These are phyloP conservation scores for Amylocarpus encephaloides DNA, from an alignment of 2,329 filamentous ascomycete genomes.

Conservation along the genomic window DNA sequence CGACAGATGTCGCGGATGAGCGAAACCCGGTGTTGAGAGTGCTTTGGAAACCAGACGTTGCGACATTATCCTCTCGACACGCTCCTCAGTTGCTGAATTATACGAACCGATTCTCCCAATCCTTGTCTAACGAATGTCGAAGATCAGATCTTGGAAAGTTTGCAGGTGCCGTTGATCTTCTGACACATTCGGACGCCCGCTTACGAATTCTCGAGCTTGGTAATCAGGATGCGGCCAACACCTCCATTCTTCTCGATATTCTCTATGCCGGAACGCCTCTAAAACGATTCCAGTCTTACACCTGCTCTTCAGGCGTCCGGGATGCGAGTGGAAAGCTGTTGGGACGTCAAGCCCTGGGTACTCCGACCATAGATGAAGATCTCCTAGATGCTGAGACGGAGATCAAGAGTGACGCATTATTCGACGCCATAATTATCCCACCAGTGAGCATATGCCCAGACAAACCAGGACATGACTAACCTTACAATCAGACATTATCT, in stretches of 20 bases:
- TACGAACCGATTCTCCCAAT: conserved; percentile 2
- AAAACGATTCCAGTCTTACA: neutral
- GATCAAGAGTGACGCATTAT: neutral
- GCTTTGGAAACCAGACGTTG: conserved; percentile 13
- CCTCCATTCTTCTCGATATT: neutral
- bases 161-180: neutral
- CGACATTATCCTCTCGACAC: conserved; percentile 3
- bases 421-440: neutral
- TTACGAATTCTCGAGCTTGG: neutral
- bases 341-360: neutral
- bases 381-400: neutral
- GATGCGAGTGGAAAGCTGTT: neutral
- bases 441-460: neutral
- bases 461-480: no score
- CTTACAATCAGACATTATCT: neutral
- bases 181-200: neutral
- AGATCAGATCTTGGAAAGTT: neutral
- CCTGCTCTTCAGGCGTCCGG: neutral
- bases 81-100: neutral
- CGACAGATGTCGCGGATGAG: neutral
- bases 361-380: neutral
- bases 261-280: neutral
- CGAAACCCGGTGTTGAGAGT: conserved; percentile 11
- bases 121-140: neutral
- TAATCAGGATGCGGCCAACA: neutral